phyloP scores from a whole-genome alignment of 2,329 filamentous ascomycete genomes.

The Ceratocystis papillata region DNA sequence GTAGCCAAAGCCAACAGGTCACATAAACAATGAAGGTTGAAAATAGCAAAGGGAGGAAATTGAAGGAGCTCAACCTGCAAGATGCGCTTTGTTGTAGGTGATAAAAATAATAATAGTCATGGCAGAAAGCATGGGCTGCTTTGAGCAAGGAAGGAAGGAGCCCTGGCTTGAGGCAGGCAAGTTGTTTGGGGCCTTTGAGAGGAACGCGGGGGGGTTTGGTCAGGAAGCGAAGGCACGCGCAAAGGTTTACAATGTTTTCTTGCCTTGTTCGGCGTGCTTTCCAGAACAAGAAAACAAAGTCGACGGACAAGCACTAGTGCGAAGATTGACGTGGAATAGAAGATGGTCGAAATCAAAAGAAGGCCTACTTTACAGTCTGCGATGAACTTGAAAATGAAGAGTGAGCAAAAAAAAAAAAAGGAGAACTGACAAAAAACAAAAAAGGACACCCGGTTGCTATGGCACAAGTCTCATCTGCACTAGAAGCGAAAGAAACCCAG shows the following conservation, averaged over 20 bases:
- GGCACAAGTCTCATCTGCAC: constrained; percentile 5
- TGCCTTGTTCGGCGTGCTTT: constrained; percentile 2
- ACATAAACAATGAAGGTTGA: neutral
- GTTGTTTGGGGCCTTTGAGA: constrained; percentile 4
- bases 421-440: neutral
- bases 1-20: neutral
- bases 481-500: constrained; percentile 11
- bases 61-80: constrained; percentile 7
- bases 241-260: neutral
- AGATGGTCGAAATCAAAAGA: neutral
- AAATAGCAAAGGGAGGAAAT: constrained; percentile 14
- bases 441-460: constrained; percentile 10
- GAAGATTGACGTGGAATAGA: neutral
- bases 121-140: constrained; percentile 8
- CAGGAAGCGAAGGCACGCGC: neutral
- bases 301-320: neutral
- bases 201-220: neutral
- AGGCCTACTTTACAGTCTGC: neutral
- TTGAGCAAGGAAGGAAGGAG: neutral
- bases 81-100: constrained; percentile 2
- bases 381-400: neutral
- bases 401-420: constrained; percentile 7
- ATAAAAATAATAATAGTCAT: constrained; percentile 7
- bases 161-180: neutral
- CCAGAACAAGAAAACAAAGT: neutral